Evolutionary conservation across 495 filamentous ascomycete species (phyloP).

Genomic region (Penicillium salamii): DNA sequence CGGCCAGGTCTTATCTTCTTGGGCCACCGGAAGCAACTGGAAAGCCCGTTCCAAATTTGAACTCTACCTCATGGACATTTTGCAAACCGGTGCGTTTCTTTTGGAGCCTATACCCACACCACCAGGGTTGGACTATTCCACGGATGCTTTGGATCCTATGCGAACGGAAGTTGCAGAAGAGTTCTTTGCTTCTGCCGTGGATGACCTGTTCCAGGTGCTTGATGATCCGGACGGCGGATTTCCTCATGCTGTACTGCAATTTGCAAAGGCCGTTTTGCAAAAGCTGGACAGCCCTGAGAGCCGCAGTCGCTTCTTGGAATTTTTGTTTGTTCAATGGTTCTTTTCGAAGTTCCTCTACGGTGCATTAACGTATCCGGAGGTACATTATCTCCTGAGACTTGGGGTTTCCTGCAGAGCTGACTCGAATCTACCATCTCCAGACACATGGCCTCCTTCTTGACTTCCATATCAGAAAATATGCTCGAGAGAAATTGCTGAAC

Average conservation of each 20-base stretch:
- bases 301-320: slow-evolving; percentile 68
- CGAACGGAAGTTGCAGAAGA: slow-evolving; percentile 80
- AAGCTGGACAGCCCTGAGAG: slow-evolving; percentile 69
- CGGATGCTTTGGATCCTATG: slow-evolving; percentile 59
- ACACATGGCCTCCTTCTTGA: slow-evolving; percentile 84
- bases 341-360: slow-evolving; percentile 83
- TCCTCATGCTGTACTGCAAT: slow-evolving; percentile 75
- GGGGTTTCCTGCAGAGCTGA: slow-evolving; percentile 8
- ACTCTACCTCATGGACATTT: slow-evolving; percentile 86
- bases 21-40: slow-evolving; percentile 85
- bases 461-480: slow-evolving; percentile 87
- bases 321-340: slow-evolving; percentile 86
- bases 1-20: slow-evolving; percentile 66
- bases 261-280: slow-evolving; percentile 76
- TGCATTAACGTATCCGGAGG: slow-evolving; percentile 87
- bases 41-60: slow-evolving; percentile 84
- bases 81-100: slow-evolving; percentile 88
- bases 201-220: slow-evolving; percentile 80
- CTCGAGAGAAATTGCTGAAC: slow-evolving; percentile 82
- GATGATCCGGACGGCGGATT: slow-evolving; percentile 76
- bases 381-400: slow-evolving; percentile 51
- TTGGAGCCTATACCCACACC: slow-evolving; percentile 71
- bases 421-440: slow-evolving; percentile 38
- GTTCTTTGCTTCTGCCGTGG: slow-evolving; percentile 81
- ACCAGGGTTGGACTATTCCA: slow-evolving; percentile 35